Percentiles rank a stretch among this genome's conserved stretches.
Conservation (phyloP, 768 basidiomycete genomes). For the Mycena indigotica region DNA sequence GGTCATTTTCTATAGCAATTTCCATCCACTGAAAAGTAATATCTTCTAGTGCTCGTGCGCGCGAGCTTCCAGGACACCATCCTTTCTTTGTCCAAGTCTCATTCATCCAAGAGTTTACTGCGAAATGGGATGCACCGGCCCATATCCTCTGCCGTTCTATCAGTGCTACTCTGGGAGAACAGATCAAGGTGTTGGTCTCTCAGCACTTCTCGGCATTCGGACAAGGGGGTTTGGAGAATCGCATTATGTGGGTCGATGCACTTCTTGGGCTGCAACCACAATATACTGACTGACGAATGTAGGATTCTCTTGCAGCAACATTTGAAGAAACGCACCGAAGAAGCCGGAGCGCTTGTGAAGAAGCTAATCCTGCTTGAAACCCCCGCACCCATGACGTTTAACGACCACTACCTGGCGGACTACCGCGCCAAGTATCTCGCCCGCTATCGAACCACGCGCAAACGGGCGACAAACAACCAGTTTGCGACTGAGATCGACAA, state of each 20-base stretch:
- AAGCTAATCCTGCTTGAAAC: conserved; percentile 55
- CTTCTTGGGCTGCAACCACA: conserved; percentile 24
- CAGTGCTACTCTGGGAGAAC: conserved; percentile 36
- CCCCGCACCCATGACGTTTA: conserved; percentile 46
- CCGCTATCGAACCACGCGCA: conserved; percentile 48
- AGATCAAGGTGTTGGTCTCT: conserved; percentile 46
- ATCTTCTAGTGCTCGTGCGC: conserved; percentile 69
- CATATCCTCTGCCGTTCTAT: conserved; percentile 45
- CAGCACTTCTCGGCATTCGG: conserved; percentile 55
- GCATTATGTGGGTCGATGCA: conserved; percentile 43
- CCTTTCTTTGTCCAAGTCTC: conserved; percentile 61
- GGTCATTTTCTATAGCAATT: conserved; percentile 2
- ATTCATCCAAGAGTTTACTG: conserved; percentile 48
- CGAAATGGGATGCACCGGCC: conserved; percentile 53
- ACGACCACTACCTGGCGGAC: conserved; percentile 49
- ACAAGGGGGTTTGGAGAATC: conserved; percentile 53
- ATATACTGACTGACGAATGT: neutral
- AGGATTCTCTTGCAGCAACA: conserved; percentile 56
- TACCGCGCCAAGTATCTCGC: conserved; percentile 51
- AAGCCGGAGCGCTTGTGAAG: conserved; percentile 41
- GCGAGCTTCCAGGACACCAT: conserved; percentile 69
- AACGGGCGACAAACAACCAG: conserved; percentile 30
- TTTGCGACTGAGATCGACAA: conserved; percentile 31
- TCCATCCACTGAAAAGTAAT: neutral
- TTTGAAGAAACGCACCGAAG: conserved; percentile 43